Percentiles rank a stretch among this genome's conserved stretches.
These are phyloP conservation scores for Hymenoscyphus fructigenus DNA, from an alignment of 2,329 filamentous ascomycete species.

Conservation along the genomic window DNA sequence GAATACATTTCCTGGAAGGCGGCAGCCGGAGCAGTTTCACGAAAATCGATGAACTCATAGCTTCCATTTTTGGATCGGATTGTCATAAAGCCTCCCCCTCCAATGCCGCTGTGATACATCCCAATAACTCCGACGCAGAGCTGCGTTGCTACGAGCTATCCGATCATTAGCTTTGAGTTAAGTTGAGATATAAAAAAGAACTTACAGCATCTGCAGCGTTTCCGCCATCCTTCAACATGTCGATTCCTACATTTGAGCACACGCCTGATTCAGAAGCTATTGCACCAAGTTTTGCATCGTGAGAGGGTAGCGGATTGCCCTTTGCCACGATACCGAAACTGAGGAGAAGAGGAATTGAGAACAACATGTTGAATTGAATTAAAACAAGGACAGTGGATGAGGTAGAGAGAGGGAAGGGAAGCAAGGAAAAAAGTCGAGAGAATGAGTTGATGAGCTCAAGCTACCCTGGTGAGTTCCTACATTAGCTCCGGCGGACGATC, in stretches of 20 bases:
- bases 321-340: constrained; percentile 3
- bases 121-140: constrained; percentile 54
- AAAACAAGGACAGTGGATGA: neutral
- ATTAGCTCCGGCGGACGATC: constrained; percentile 6
- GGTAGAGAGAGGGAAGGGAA: neutral
- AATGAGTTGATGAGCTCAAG: neutral
- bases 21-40: constrained; percentile 66
- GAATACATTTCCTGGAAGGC: constrained; percentile 62
- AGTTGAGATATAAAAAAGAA: neutral
- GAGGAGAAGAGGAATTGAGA: constrained; percentile 5
- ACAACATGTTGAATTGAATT: constrained; percentile 5
- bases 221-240: constrained; percentile 58
- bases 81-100: constrained; percentile 67
- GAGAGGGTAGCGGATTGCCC: neutral
- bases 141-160: constrained; percentile 50
- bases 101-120: constrained; percentile 60
- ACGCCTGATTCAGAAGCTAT: constrained; percentile 69
- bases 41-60: constrained; percentile 68
- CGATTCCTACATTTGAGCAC: constrained; percentile 68
- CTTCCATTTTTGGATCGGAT: constrained; percentile 57
- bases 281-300: constrained; percentile 50
- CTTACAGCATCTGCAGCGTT: constrained; percentile 54
- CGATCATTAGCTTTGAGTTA: constrained; percentile 7
- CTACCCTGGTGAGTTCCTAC: constrained; percentile 6
- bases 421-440: neutral